Evolutionary conservation across 2,329 filamentous ascomycete species (phyloP).

Genomic region (Pseudopithomyces chartarum): DNA sequence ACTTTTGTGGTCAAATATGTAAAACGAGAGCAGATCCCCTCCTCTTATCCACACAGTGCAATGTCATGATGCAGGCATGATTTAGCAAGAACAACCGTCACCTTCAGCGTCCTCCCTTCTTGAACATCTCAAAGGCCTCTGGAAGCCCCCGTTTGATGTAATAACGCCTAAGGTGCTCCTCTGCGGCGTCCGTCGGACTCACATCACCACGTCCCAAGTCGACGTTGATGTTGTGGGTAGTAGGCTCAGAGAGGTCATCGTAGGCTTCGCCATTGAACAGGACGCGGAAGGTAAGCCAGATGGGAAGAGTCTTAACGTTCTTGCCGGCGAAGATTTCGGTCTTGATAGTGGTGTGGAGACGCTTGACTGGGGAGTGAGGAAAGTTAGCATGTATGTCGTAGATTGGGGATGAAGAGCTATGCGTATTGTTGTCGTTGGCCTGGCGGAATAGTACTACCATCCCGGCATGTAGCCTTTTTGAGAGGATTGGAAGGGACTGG

Average conservation of each 20-base stretch:
- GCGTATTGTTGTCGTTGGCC: too few relatives aligned
- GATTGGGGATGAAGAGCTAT: neutral
- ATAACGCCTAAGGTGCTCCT: conserved; percentile 7
- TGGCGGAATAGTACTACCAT: neutral
- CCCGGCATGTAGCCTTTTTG: neutral
- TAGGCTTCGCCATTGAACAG: conserved; percentile 31
- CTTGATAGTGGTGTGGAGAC: conserved; percentile 16
- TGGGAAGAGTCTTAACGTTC: conserved; percentile 18
- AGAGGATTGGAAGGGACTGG: neutral
- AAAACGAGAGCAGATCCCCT: too few relatives aligned
- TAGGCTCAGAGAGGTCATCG: neutral
- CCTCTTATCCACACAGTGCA: too few relatives aligned
- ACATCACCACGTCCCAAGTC: neutral
- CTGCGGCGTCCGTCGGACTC: neutral
- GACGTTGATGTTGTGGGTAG: neutral
- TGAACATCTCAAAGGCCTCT: conserved; percentile 25
- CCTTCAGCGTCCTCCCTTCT: conserved; percentile 10
- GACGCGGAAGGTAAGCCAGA: conserved; percentile 29
- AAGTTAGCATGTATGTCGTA: neutral
- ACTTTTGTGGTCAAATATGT: too few relatives aligned
- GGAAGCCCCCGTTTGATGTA: conserved; percentile 13
- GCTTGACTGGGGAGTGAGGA: conserved; percentile 11
- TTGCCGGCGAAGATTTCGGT: conserved; percentile 16
- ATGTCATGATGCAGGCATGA: neutral
- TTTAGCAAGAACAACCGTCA: neutral